Percentiles rank a stretch among this genome's conserved stretches.
phyloP scores from a whole-genome alignment of 2,329 filamentous ascomycete genomes.

The Apiospora sp. region DNA sequence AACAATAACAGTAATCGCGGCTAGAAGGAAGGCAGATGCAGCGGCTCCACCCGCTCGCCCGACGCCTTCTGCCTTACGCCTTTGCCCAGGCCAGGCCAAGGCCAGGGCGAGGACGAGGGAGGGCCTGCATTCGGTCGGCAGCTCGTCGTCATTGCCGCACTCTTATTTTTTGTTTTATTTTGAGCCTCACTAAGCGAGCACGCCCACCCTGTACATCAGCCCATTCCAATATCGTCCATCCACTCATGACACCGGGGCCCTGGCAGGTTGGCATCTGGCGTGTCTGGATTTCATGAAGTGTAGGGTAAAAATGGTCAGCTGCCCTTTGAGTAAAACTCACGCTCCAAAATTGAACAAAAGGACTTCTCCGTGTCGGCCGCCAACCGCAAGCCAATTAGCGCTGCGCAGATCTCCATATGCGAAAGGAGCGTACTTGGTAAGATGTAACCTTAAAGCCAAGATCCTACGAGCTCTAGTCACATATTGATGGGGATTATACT shows the following conservation, averaged over 20 bases:
- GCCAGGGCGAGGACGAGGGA: neutral
- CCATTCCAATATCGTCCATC: neutral
- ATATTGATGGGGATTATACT: neutral
- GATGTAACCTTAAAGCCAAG: slow-evolving; percentile 8
- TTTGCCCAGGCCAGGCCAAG: neutral
- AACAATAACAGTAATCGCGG: neutral
- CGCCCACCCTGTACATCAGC: neutral
- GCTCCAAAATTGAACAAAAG: neutral
- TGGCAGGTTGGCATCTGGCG: neutral
- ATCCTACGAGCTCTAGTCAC: neutral
- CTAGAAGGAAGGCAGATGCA: neutral
- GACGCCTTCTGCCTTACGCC: slow-evolving; percentile 8
- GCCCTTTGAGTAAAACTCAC: neutral
- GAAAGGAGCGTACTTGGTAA: neutral
- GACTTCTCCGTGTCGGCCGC: neutral
- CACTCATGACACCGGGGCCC: neutral
- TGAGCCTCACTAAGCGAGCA: slow-evolving; percentile 11
- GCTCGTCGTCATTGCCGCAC: slow-evolving; percentile 11
- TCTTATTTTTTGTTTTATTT: neutral
- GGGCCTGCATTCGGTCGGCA: neutral
- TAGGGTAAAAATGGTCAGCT: neutral
- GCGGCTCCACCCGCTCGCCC: slow-evolving; percentile 8
- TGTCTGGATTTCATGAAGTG: neutral
- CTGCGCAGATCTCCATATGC: slow-evolving; percentile 7
- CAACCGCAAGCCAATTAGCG: neutral